Conservation (phyloP, 2,329 filamentous ascomycete species). For the Hawksworthiomyces lignivorus region DNA sequence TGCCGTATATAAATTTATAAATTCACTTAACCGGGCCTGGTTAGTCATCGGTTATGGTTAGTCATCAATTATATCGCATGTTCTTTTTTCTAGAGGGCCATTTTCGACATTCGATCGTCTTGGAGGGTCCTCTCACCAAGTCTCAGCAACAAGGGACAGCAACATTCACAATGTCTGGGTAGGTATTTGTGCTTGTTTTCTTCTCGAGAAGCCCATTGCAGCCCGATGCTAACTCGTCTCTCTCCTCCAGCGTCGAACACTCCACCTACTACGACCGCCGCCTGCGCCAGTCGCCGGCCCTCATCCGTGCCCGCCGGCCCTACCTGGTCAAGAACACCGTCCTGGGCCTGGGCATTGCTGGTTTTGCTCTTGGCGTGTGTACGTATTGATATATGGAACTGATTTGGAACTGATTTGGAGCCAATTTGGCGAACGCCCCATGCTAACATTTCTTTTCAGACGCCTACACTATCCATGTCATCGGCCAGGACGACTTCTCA, state of each 20-base stretch:
- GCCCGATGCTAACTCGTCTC: background rate
- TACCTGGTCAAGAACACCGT: conserved; percentile 84
- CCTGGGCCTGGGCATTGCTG: conserved; percentile 67
- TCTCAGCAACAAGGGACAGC: too few relatives aligned
- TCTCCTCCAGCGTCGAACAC: conserved; percentile 34
- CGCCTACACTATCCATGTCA: conserved; percentile 63
- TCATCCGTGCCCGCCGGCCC: conserved; percentile 84
- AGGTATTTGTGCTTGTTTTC: background rate
- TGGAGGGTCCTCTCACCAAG: too few relatives aligned
- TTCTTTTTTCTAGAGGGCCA: background rate
- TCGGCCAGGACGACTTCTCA: conserved; percentile 94
- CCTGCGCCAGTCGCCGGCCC: conserved; percentile 76
- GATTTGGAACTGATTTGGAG: too few relatives aligned
- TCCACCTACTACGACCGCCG: conserved; percentile 85
- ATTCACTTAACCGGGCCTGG: too few relatives aligned
- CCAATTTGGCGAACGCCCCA: background rate
- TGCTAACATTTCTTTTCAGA: conserved; percentile 28
- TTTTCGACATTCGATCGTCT: too few relatives aligned
- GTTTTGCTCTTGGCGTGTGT: conserved; percentile 82
- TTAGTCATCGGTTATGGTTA: too few relatives aligned
- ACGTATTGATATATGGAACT: too few relatives aligned
- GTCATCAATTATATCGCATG: too few relatives aligned
- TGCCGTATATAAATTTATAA: too few relatives aligned
- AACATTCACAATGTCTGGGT: conserved; percentile 1
- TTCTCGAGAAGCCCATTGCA: too few relatives aligned